phyloP scores from a whole-genome alignment of 164 flowering plant species.

The Cinnamomum chago region DNA sequence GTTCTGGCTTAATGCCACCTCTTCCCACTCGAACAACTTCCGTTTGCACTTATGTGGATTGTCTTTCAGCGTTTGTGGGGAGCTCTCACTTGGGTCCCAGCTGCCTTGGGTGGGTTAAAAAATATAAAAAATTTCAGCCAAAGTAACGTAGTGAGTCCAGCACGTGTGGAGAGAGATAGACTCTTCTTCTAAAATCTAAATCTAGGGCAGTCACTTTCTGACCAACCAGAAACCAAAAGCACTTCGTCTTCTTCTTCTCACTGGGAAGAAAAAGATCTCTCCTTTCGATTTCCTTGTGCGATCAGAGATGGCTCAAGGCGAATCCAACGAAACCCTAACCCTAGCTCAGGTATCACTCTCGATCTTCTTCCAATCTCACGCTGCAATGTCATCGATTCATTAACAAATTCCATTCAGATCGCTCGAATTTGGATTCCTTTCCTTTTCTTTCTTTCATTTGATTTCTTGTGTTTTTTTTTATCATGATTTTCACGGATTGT shows the following conservation, averaged over 20 bases:
- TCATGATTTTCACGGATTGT: no score
- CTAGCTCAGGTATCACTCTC: conserved; percentile 18
- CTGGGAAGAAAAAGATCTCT: no score
- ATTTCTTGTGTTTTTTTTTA: background rate
- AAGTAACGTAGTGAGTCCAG: no score
- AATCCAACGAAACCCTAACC: conserved; percentile 19
- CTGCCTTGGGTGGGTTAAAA: no score
- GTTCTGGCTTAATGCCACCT: accelerated
- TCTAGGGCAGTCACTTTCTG: no score
- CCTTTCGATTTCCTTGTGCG: no score
- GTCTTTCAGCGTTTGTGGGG: accelerated
- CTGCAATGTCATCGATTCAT: no score
- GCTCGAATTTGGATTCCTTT: background rate
- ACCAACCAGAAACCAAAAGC: background rate
- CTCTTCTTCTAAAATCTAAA: no score
- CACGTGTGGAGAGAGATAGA: no score
- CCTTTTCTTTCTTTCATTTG: background rate
- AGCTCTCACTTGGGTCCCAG: no score
- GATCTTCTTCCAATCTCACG: background rate
- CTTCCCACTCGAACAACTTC: accelerated
- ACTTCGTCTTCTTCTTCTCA: background rate
- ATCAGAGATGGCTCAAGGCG: conserved; percentile 18
- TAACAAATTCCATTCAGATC: background rate
- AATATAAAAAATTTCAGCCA: no score
- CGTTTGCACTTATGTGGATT: no score